phyloP scores from a whole-genome alignment of 1,284 basidiomycete genomes.

The Fomitopsis pinicola region DNA sequence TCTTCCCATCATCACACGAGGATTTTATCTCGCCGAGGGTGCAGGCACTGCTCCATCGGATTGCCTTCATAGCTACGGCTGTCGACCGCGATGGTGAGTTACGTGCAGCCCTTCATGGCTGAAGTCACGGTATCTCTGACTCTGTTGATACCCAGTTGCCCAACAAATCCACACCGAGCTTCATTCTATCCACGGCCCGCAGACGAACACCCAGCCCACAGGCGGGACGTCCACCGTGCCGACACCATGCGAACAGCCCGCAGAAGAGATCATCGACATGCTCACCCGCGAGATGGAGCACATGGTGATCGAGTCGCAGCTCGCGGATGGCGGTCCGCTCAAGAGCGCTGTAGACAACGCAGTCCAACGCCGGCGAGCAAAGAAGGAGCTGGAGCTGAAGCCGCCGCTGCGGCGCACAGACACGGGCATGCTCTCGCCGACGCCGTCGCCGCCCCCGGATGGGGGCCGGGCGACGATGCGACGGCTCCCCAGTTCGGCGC shows the following conservation, averaged over 20 bases:
- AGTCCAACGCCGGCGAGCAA: conserved; percentile 11
- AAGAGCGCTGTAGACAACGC: conserved; percentile 26
- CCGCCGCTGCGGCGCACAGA: not conserved
- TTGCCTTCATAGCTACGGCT: conserved; percentile 32
- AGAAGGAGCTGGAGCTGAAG: not conserved
- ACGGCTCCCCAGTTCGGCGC: not conserved
- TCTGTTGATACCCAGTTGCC: not conserved
- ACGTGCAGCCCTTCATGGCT: conserved; percentile 1
- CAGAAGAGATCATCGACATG: conserved; percentile 33
- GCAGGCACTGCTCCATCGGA: conserved; percentile 31
- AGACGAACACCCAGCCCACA: conserved; percentile 13
- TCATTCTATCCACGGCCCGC: conserved; percentile 20
- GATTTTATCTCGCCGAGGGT: conserved; percentile 8
- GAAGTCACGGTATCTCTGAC: not conserved
- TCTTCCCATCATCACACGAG: conserved; percentile 39
- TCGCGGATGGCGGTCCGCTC: conserved; percentile 53
- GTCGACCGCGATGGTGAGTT: conserved; percentile 43
- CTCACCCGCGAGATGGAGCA: conserved; percentile 56
- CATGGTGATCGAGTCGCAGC: conserved; percentile 56
- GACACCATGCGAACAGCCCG: conserved; percentile 14
- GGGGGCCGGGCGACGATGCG: not conserved
- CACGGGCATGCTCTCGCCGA: conserved; percentile 8
- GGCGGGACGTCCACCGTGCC: conserved; percentile 15
- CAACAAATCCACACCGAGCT: conserved; percentile 18
- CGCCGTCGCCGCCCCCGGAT: conserved; percentile 9